Evolutionary conservation across 306 rosid genomes (phyloP).

Genomic region (Datisca glomerata): DNA sequence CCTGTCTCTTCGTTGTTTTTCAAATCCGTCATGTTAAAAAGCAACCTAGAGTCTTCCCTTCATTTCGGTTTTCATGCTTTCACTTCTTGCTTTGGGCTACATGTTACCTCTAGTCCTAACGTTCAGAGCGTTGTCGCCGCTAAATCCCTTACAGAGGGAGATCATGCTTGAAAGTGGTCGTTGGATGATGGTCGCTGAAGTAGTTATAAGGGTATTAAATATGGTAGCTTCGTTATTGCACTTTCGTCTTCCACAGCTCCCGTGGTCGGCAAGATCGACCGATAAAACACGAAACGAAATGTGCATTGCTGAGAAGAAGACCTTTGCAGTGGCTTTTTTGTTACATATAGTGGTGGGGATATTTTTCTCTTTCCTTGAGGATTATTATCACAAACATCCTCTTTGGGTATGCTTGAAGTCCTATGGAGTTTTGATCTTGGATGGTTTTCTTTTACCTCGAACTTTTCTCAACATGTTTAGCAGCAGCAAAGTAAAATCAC

Average conservation of each 20-base stretch:
- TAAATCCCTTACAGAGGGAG: constrained; percentile 8
- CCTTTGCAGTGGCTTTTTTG: constrained; percentile 15
- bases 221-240: constrained; percentile 48
- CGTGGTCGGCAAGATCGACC: constrained; percentile 37
- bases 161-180: constrained; percentile 20
- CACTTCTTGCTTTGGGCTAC: constrained; percentile 28
- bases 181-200: constrained; percentile 44
- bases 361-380: constrained; percentile 18
- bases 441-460: constrained; percentile 58
- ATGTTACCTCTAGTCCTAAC: constrained; percentile 46
- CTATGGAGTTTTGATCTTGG: constrained; percentile 34
- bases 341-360: constrained; percentile 19
- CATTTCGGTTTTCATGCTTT: constrained; percentile 43
- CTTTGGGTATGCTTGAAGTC: constrained; percentile 29
- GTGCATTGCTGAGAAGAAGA: constrained; percentile 32
- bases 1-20: constrained; percentile 33
- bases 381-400: constrained; percentile 7
- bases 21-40: constrained; percentile 50
- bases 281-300: constrained; percentile 12
- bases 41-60: constrained; percentile 36
- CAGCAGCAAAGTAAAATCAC: constrained; percentile 16
- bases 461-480: constrained; percentile 31
- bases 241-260: constrained; percentile 35
- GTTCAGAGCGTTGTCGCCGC: constrained; percentile 41
- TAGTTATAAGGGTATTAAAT: constrained; percentile 25